Evolutionary conservation across 1,284 basidiomycete species (phyloP).

Genomic region (Apiotrichum gamsii): DNA sequence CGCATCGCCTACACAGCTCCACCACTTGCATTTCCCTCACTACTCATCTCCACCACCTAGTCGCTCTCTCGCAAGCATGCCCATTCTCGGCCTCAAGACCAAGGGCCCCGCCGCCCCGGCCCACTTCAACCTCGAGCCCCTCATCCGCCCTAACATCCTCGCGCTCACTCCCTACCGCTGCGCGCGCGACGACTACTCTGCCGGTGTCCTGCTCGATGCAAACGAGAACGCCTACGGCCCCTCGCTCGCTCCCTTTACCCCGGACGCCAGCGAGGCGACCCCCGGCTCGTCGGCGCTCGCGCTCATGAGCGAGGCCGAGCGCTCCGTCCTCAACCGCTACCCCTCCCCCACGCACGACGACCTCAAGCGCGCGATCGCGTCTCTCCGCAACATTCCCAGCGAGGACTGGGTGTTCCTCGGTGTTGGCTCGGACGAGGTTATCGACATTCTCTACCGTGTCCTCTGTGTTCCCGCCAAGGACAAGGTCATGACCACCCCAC

Average conservation of each 20-base stretch:
- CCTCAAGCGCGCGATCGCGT: conserved; percentile 71
- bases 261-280: conserved; percentile 2
- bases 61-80: no score
- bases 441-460: conserved; percentile 88
- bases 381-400: conserved; percentile 61
- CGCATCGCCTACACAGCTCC: no score
- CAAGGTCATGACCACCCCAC: conserved; percentile 78
- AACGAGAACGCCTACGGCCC: conserved; percentile 95
- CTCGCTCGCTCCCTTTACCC: conserved; percentile 55
- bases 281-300: conserved; percentile 29
- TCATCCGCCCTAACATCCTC: conserved; percentile 90
- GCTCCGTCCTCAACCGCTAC: conserved; percentile 46
- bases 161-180: conserved; percentile 88
- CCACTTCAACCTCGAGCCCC: conserved; percentile 74
- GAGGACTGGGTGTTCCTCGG: conserved; percentile 81
- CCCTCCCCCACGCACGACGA: conserved; percentile 52
- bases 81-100: conserved; percentile 46
- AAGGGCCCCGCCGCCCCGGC: conserved; percentile 55
- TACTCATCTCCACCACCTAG: no score
- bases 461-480: conserved; percentile 76
- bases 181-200: conserved; percentile 90
- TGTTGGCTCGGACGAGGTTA: conserved; percentile 94
- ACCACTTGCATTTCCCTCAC: no score
- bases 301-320: conserved; percentile 34
- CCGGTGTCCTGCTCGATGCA: conserved; percentile 92